These are phyloP conservation scores for Cicer yamashitae DNA, from an alignment of 306 rosid genomes.

Conservation along the genomic window DNA sequence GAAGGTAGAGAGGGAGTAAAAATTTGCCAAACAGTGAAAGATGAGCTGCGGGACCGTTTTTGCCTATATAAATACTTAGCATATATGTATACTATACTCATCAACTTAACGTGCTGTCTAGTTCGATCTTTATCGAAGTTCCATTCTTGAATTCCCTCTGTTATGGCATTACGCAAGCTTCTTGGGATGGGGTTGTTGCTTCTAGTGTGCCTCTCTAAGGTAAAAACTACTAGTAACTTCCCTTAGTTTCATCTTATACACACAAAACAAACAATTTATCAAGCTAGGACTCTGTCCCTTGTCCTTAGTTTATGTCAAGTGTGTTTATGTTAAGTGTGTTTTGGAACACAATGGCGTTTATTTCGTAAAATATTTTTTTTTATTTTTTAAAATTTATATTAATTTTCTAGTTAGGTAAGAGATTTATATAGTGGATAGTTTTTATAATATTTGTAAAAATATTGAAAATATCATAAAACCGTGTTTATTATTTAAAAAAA, in stretches of 20 bases:
- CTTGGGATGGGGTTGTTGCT: constrained; percentile 43
- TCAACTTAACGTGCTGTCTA: neutral
- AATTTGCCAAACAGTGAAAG: no score
- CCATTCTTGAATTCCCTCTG: neutral
- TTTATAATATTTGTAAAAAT: no score
- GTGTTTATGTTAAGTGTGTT: neutral
- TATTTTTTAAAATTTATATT: no score
- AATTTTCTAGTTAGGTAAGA: no score
- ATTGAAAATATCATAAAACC: no score
- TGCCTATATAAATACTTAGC: constrained; percentile 40
- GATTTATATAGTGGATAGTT: no score
- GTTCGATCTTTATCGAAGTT: neutral
- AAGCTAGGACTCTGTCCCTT: neutral
- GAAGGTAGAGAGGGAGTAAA: no score
- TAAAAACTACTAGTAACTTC: neutral
- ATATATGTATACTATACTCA: neutral
- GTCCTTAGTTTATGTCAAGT: neutral
- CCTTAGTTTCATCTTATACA: neutral
- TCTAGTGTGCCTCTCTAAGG: constrained; percentile 48
- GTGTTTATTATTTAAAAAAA: no score
- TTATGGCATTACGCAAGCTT: constrained; percentile 54
- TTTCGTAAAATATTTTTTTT: no score
- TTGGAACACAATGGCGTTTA: neutral
- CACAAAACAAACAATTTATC: neutral
- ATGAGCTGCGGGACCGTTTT: neutral